Evolutionary conservation across 2,329 filamentous ascomycete genomes (phyloP).

Genomic region (Fusarium denticulatum): DNA sequence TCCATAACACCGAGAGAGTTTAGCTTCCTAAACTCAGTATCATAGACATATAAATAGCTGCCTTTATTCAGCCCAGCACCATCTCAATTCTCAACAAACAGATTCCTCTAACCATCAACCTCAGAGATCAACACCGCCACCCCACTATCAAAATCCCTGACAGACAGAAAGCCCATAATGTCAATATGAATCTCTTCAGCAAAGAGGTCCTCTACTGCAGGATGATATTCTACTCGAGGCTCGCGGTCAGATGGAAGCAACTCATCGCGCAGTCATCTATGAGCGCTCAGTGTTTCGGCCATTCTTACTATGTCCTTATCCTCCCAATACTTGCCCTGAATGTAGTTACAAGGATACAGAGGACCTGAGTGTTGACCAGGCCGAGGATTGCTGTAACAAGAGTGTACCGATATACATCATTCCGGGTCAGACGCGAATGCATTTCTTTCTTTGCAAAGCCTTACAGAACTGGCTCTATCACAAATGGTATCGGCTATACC

Average conservation of each 20-base stretch:
- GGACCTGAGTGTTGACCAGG: neutral
- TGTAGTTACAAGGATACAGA: rapidly evolving
- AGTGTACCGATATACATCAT: neutral
- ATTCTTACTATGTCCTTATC: neutral
- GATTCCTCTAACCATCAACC: neutral
- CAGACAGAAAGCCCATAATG: neutral
- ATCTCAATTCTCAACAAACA: neutral
- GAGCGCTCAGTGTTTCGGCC: neutral
- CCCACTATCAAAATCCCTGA: rapidly evolving
- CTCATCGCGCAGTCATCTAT: rapidly evolving
- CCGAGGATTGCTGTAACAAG: neutral
- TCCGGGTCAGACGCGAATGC: too few relatives aligned
- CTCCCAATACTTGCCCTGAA: neutral
- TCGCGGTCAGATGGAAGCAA: neutral
- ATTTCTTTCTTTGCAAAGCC: neutral
- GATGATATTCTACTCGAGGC: neutral
- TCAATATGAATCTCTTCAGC: rapidly evolving
- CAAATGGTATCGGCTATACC: neutral
- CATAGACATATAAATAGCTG: neutral
- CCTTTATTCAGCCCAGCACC: neutral
- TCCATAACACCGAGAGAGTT: too few relatives aligned
- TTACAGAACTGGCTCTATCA: neutral
- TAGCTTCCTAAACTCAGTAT: rapidly evolving
- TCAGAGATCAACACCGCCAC: neutral
- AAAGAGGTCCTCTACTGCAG: rapidly evolving